Evolutionary conservation across 768 basidiomycete species (phyloP).

Genomic region (Suillus occidentalis): DNA sequence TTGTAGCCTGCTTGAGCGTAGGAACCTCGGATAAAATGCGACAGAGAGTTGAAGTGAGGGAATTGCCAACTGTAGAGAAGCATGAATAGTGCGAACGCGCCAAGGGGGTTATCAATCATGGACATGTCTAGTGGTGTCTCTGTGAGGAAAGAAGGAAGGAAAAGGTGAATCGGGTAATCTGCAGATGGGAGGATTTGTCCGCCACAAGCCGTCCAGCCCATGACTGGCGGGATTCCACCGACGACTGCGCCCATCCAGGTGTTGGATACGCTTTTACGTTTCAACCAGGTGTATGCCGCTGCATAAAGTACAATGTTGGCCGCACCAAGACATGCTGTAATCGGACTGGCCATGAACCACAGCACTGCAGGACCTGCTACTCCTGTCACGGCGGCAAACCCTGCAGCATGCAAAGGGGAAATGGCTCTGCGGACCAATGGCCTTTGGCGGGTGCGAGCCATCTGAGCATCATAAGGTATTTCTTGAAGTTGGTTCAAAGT

Average conservation of each 20-base stretch:
- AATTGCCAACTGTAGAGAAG: conserved; percentile 97
- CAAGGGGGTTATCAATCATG: conserved; percentile 77
- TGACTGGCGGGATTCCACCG: conserved; percentile 89
- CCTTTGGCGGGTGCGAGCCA: conserved; percentile 84
- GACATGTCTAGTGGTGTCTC: conserved; percentile 41
- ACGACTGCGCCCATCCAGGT: conserved; percentile 96
- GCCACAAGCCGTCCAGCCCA: conserved; percentile 98
- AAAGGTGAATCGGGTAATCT: conserved; percentile 55
- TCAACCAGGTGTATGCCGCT: conserved; percentile 89
- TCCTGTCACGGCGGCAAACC: conserved; percentile 78
- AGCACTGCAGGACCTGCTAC: conserved; percentile 76
- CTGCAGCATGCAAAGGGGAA: conserved; percentile 78
- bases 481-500: conserved; percentile 94
- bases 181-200: conserved; percentile 70
- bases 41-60: conserved; percentile 95
- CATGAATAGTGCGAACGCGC: conserved; percentile 77
- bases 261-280: conserved; percentile 77
- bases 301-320: conserved; percentile 89
- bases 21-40: conserved; percentile 79
- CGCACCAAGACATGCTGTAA: conserved; percentile 80
- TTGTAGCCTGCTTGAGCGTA: conserved; percentile 93
- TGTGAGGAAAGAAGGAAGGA: conserved; percentile 61
- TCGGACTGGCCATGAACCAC: conserved; percentile 80
- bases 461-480: conserved; percentile 95
- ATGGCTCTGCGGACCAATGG: conserved; percentile 88